Percentiles rank a stretch among this genome's conserved stretches.
Conservation (phyloP, 129 eudicot genomes). For the Ambrosia artemisiifolia region DNA sequence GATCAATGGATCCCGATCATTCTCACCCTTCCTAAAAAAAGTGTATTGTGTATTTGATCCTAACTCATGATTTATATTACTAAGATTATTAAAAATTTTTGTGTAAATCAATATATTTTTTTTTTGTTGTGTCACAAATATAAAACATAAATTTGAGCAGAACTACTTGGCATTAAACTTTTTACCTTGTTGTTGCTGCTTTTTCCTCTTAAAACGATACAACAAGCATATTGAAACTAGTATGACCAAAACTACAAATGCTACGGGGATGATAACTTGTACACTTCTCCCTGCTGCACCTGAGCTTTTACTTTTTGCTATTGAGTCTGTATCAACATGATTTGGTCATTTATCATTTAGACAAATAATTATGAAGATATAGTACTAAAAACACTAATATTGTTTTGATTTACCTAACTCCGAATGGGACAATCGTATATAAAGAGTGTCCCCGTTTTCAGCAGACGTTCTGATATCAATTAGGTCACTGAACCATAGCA, state of each 20-base stretch:
- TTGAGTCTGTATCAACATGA: neutral
- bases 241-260: neutral
- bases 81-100: no score
- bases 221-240: conserved; percentile 7
- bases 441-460: conserved; percentile 20
- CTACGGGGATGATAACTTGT: conserved; percentile 3
- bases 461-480: conserved; percentile 27
- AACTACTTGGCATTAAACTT: neutral
- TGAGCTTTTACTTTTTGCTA: conserved; percentile 7
- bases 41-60: no score
- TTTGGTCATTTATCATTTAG: neutral
- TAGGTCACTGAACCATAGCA: conserved; percentile 46
- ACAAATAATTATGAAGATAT: neutral
- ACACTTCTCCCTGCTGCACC: neutral
- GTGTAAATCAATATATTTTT: no score
- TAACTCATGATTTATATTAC: no score
- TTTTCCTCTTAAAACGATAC: neutral
- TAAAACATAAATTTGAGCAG: no score
- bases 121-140: no score
- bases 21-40: no score
- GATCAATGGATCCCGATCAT: no score
- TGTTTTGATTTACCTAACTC: conserved; percentile 37
- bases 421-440: conserved; percentile 19
- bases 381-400: neutral
- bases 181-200: conserved; percentile 6